Evolutionary conservation across 1,139 yeast species (phyloP).

Genomic region (Zygoascus meyerae): DNA sequence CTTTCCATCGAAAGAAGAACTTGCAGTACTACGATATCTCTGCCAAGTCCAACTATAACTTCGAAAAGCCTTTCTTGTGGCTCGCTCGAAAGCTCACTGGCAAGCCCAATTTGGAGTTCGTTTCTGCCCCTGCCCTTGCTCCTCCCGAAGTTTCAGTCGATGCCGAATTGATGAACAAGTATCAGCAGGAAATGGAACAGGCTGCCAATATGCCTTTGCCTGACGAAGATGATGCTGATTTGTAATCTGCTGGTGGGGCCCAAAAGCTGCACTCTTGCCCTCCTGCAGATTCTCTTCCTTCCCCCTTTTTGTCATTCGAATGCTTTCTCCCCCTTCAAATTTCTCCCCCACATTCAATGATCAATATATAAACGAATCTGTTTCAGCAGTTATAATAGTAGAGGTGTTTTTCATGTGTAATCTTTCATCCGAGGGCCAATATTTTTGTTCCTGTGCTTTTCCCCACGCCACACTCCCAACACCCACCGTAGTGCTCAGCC

Average conservation of each 20-base stretch:
- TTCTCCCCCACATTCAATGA: too few species aligned
- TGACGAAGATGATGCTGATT: slow-evolving; percentile 99
- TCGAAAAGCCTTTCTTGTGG: slow-evolving; percentile 99
- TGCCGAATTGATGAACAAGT: slow-evolving; percentile 91
- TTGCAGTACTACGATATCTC: slow-evolving; percentile 99
- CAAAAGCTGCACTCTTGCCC: too few species aligned
- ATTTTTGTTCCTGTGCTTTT: too few species aligned
- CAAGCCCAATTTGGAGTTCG: slow-evolving; percentile 96
- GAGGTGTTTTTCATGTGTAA: too few species aligned
- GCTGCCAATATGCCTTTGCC: slow-evolving; percentile 99
- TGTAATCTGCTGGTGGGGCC: slow-evolving; percentile 40
- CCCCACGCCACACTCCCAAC: too few species aligned
- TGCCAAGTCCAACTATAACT: slow-evolving; percentile 99
- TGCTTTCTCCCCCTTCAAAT: too few species aligned
- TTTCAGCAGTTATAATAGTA: too few species aligned
- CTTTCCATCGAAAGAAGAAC: slow-evolving; percentile 99
- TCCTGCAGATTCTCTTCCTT: not conserved
- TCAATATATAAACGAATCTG: too few species aligned
- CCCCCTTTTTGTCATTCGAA: too few species aligned
- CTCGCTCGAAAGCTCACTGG: slow-evolving; percentile 99
- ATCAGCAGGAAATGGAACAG: slow-evolving; percentile 99
- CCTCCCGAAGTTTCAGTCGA: slow-evolving; percentile 99
- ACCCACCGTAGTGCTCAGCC: too few species aligned
- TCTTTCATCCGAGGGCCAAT: too few species aligned
- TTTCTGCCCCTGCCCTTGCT: slow-evolving; percentile 98